Evolutionary conservation across 805 yeast species (phyloP), one percentile per base, ranked within the genome.

Genomic region (Candida maesae): DNA sequence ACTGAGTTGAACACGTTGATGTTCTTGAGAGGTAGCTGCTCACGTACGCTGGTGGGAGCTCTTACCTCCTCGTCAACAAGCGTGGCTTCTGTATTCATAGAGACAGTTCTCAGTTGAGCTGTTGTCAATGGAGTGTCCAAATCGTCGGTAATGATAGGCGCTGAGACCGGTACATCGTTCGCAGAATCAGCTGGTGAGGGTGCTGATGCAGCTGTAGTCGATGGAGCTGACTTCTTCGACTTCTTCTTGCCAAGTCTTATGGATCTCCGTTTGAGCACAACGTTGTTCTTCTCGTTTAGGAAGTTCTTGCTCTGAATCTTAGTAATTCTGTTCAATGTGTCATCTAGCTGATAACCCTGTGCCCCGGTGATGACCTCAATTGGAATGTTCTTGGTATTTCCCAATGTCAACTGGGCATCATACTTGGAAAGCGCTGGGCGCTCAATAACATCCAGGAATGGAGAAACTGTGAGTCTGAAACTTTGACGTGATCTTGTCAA

Each of bases 401-500:
- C 44, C 47, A 35, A 35, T 24, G 38, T 39, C 38, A 34, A 46
- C n/a, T 43, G 39, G 6, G 42, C 41, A 17, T 54, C 52, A 32
- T 41, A 53, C 36, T 57, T 55, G 26, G 45, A 49, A n/a, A 57
- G 28, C 3, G 43, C 49, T 8, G 81, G 74, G 45, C 88, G 66
- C 51, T 77, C 81, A 15, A 81, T 70, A 3, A 79, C 72, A 45
- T 75, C 78, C 20, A 69, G 71, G 47, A 83, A 73, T 24, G 68
- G 65, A 4, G 85, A 79, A 1, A 85, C 73, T 19, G 75, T 70
- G 35, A 91, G 61, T n/a, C 85, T 78, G 46, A 91, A 68, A 0
- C 97, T 86, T 50, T 85, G 88, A 48, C 96, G 75, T 2, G 91
- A 79, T 13, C 82, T 77, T 35, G 79, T 75, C 44, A 91, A 66